Conservation (phyloP, 2,329 filamentous ascomycete genomes). For the Pseudogymnoascus sp. region DNA sequence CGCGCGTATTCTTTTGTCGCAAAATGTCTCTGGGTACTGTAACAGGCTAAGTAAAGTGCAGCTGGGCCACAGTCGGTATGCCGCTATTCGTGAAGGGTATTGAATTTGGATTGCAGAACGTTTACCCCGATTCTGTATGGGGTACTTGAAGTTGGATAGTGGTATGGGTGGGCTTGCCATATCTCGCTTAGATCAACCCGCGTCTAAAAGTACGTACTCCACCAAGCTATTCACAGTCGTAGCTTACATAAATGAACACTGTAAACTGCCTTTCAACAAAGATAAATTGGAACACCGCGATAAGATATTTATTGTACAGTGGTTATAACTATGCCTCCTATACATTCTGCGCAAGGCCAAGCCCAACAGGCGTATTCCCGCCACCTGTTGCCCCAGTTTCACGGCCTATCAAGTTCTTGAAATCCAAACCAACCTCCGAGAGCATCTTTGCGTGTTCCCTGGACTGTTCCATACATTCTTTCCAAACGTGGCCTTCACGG, state of each 20-base stretch:
- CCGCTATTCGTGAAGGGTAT: conserved; percentile 4
- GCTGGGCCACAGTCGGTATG: not conserved
- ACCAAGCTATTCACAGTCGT: not conserved
- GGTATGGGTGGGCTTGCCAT: conserved; percentile 7
- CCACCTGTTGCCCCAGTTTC: not conserved
- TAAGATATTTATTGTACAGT: not conserved
- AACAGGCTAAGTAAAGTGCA: not conserved
- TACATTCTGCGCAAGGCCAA: not conserved
- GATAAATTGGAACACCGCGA: not conserved
- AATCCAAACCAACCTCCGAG: conserved; percentile 81
- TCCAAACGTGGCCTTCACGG: conserved; percentile 65
- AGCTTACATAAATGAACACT: not conserved
- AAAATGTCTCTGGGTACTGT: not conserved
- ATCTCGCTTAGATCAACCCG: conserved; percentile 8
- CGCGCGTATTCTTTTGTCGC: conserved; percentile 1
- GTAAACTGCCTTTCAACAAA: not conserved
- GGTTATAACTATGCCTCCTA: not conserved
- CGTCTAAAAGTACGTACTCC: conserved; percentile 7
- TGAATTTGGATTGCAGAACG: conserved; percentile 1
- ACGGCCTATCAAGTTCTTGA: conserved; percentile 65
- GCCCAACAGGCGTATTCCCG: not conserved
- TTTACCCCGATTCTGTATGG: conserved; percentile 5
- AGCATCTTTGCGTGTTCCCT: conserved; percentile 73
- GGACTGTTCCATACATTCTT: conserved; percentile 72
- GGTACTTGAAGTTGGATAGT: conserved; percentile 8